These are phyloP conservation scores for Mycena filopes DNA, from an alignment of 768 basidiomycete genomes.

Conservation along the genomic window DNA sequence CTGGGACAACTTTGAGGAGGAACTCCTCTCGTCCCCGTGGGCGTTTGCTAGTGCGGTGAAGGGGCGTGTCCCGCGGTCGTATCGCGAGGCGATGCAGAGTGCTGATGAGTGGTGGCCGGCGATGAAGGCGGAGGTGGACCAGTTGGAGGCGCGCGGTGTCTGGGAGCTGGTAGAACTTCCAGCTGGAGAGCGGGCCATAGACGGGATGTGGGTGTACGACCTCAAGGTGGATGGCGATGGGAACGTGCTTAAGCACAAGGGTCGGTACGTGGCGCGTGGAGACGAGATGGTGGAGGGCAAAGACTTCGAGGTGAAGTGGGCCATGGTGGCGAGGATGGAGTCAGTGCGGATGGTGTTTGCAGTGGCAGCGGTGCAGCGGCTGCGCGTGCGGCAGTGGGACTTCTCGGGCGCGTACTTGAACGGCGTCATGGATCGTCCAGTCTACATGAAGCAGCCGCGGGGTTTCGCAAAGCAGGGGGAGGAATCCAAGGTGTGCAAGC, in stretches of 20 bases:
- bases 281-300: conserved; percentile 11
- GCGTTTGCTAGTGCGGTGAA: not conserved
- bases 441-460: not conserved
- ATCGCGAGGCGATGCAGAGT: conserved; percentile 11
- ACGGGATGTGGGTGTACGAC: conserved; percentile 47
- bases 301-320: conserved; percentile 8
- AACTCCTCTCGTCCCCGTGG: not conserved
- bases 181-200: conserved; percentile 32
- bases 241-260: conserved; percentile 46
- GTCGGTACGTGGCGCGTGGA: conserved; percentile 51
- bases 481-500: not conserved
- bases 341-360: conserved; percentile 5
- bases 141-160: not conserved
- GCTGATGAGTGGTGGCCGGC: conserved; percentile 5
- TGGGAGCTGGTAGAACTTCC: conserved; percentile 14
- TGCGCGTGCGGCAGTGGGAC: conserved; percentile 4
- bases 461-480: not conserved
- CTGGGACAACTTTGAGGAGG: conserved; percentile 1
- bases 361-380: not conserved
- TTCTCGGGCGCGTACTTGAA: not conserved
- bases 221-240: conserved; percentile 48
- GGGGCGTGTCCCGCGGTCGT: not conserved
- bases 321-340: conserved; percentile 11
- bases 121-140: conserved; percentile 11
- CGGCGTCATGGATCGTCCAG: not conserved